Conservation (phyloP, 2,329 filamentous ascomycete genomes). For the Botryotinia narcissicola region DNA sequence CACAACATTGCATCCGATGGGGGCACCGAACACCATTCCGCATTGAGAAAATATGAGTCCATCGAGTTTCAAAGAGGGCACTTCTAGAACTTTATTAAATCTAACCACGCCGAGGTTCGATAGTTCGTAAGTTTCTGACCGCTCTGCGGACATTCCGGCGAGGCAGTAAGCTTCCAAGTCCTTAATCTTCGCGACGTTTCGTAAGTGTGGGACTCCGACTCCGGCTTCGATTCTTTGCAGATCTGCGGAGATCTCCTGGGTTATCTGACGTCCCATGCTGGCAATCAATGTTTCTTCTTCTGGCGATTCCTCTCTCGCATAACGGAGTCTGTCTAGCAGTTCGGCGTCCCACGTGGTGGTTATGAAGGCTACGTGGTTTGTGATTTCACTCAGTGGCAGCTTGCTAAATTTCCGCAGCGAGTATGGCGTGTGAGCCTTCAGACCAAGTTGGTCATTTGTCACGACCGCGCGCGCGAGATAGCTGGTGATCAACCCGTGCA, state of each 20-base stretch:
- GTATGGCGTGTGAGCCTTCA: slow-evolving; percentile 25
- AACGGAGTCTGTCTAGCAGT: slow-evolving; percentile 15
- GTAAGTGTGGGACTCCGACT: slow-evolving; percentile 6
- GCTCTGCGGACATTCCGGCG: not conserved
- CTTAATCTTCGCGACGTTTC: not conserved
- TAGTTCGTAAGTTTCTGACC: slow-evolving; percentile 26
- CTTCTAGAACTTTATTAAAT: not conserved
- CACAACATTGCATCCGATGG: slow-evolving; percentile 26
- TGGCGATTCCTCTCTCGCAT: not conserved
- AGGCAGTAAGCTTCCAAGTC: not conserved
- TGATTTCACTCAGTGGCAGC: slow-evolving; percentile 24
- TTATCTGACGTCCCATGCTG: slow-evolving; percentile 21
- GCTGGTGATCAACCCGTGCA: slow-evolving; percentile 28
- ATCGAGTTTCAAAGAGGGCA: slow-evolving; percentile 20
- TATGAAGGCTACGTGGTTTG: slow-evolving; percentile 29
- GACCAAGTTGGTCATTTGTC: slow-evolving; percentile 5
- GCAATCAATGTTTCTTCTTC: slow-evolving; percentile 21
- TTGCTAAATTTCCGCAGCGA: slow-evolving; percentile 29
- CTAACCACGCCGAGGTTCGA: slow-evolving; percentile 31
- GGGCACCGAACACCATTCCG: slow-evolving; percentile 25
- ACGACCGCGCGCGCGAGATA: slow-evolving; percentile 23
- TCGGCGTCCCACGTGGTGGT: slow-evolving; percentile 16
- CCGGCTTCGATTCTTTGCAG: slow-evolving; percentile 1
- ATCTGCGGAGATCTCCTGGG: slow-evolving; percentile 22
- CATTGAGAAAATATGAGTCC: slow-evolving; percentile 29